These are phyloP conservation scores for Populus nigra DNA, from an alignment of 345 rosid species.

Conservation along the genomic window DNA sequence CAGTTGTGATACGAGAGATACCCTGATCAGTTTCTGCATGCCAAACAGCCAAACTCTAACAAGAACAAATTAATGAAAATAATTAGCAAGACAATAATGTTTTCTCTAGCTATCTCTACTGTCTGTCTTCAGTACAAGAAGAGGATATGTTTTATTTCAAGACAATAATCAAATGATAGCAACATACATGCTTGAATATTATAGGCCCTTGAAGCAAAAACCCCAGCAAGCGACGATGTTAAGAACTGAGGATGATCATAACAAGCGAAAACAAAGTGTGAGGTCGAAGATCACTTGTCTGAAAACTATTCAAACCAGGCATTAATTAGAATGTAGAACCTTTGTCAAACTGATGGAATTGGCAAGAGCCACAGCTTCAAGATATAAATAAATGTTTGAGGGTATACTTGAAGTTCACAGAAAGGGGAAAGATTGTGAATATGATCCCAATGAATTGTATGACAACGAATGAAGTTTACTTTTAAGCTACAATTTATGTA, in stretches of 20 bases:
- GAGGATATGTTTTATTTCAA: neutral
- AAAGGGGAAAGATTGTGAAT: neutral
- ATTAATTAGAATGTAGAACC: neutral
- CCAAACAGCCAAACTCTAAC: slow-evolving; percentile 70
- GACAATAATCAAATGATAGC: neutral
- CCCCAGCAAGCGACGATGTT: slow-evolving; percentile 63
- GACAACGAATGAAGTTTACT: no score
- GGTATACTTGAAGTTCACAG: neutral
- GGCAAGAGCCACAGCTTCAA: neutral
- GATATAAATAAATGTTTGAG: neutral
- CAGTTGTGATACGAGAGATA: slow-evolving; percentile 57
- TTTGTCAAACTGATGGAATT: neutral
- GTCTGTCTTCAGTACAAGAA: no score
- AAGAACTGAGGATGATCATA: slow-evolving; percentile 71
- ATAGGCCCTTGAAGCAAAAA: slow-evolving; percentile 81
- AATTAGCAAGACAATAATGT: neutral
- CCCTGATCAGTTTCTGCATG: slow-evolving; percentile 57
- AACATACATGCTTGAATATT: slow-evolving; percentile 65
- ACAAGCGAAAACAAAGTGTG: slow-evolving; percentile 84
- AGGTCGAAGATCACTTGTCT: slow-evolving; percentile 76
- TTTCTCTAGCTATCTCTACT: no score
- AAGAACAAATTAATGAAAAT: slow-evolving; percentile 11
- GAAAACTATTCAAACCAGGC: slow-evolving; percentile 20
- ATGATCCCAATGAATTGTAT: neutral
- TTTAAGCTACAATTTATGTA: no score